A percentile compares a stretch with the other conserved stretches of the same genome.
phyloP scores from a whole-genome alignment of 2,329 filamentous ascomycete species.

The Pseudogymnoascus sp. region DNA sequence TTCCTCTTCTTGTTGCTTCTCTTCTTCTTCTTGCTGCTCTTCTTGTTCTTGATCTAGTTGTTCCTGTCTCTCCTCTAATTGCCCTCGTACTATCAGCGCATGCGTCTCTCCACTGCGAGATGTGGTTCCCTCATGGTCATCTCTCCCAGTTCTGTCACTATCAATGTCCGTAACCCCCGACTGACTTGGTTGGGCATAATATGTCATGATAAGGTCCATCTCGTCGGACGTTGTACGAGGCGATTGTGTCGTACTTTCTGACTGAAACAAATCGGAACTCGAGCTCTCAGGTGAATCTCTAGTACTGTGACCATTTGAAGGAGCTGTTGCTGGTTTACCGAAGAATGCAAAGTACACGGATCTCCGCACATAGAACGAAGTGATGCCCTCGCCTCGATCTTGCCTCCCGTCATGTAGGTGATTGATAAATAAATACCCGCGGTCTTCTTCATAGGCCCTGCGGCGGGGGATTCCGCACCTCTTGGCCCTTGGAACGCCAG shows the following conservation, averaged over 20 bases:
- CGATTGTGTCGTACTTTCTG: background rate
- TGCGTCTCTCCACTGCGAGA: background rate
- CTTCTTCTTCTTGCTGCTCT: background rate
- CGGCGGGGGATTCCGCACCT: slow-evolving; percentile 12
- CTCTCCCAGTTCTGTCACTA: no score
- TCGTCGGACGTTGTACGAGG: background rate
- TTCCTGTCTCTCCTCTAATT: background rate
- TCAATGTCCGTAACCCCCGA: background rate
- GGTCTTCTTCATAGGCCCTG: slow-evolving; percentile 16
- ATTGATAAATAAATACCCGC: slow-evolving; percentile 18
- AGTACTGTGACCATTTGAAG: background rate
- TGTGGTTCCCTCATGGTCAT: background rate
- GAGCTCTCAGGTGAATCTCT: background rate
- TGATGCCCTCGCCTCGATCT: slow-evolving; percentile 18
- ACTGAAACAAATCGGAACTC: background rate
- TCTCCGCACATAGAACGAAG: slow-evolving; percentile 21
- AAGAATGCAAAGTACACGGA: slow-evolving; percentile 25
- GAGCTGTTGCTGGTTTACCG: slow-evolving; percentile 15
- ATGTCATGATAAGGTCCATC: background rate
- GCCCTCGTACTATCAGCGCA: background rate
- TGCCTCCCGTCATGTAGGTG: slow-evolving; percentile 18
- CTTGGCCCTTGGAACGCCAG: slow-evolving; percentile 4
- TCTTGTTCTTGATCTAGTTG: background rate
- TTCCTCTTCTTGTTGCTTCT: background rate
- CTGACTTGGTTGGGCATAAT: background rate